Conservation (phyloP, 2,329 filamentous ascomycete species). For the Penicillium sp. region DNA sequence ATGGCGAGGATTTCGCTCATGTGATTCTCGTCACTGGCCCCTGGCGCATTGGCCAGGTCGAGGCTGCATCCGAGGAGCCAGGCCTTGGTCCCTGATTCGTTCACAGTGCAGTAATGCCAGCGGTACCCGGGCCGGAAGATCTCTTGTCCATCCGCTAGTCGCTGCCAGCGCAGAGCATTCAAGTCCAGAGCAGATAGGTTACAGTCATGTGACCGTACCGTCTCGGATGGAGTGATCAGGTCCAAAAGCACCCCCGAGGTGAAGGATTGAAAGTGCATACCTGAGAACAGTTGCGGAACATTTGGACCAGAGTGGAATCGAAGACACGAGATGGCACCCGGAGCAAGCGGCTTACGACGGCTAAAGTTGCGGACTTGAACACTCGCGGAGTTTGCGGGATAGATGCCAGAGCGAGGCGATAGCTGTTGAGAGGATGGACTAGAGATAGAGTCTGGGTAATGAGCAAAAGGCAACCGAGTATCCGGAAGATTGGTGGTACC, state of each 20-base stretch:
- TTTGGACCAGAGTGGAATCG: conserved; percentile 87
- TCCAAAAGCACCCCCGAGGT: conserved; percentile 91
- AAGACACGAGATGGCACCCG: conserved; percentile 84
- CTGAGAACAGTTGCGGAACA: conserved; percentile 83
- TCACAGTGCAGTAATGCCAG: conserved; percentile 98
- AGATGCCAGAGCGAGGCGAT: conserved; percentile 51
- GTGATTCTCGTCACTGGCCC: conserved; percentile 80
- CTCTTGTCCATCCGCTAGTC: conserved; percentile 89
- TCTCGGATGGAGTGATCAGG: conserved; percentile 88
- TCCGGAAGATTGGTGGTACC: conserved; percentile 51
- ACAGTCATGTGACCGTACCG: conserved; percentile 83
- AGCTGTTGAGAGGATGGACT: conserved; percentile 38
- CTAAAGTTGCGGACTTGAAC: conserved; percentile 58
- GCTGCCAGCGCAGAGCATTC: conserved; percentile 87
- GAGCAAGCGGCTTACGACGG: conserved; percentile 62
- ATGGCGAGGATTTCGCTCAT: conserved; percentile 93
- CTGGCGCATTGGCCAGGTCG: conserved; percentile 68
- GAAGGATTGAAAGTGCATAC: conserved; percentile 93
- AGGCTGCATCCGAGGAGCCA: conserved; percentile 94
- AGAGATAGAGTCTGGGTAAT: conserved; percentile 41
- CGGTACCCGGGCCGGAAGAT: conserved; percentile 90
- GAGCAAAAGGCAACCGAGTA: conserved; percentile 37
- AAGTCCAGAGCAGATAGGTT: conserved; percentile 88
- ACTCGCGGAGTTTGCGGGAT: conserved; percentile 72
- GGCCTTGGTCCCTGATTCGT: conserved; percentile 91